phyloP scores from a whole-genome alignment of 2,329 filamentous ascomycete species.

The Alternaria panax region DNA sequence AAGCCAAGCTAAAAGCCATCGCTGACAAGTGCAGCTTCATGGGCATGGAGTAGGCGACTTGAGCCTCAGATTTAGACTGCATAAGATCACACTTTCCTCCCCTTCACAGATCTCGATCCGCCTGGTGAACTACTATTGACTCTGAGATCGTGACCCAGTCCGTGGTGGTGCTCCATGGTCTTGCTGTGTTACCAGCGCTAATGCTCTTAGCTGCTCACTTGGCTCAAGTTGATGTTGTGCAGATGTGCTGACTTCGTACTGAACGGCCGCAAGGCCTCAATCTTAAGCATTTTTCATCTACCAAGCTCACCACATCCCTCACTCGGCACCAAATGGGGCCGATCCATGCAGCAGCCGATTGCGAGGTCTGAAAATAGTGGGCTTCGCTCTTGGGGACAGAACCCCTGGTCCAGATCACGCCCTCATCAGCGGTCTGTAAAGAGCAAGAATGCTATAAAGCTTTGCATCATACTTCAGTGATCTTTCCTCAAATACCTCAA shows the following conservation, averaged over 20 bases:
- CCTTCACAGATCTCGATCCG: background rate
- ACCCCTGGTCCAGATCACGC: background rate
- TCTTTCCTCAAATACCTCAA: background rate
- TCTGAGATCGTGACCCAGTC: background rate
- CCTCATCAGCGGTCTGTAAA: background rate
- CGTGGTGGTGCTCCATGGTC: background rate
- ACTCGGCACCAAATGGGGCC: background rate
- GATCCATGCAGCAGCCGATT: background rate
- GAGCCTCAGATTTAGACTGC: background rate
- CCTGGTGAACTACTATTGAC: background rate
- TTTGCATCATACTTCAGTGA: background rate
- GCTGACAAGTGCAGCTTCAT: background rate
- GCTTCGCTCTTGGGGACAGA: background rate
- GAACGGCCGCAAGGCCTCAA: background rate
- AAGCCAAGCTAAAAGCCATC: background rate
- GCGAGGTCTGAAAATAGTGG: background rate
- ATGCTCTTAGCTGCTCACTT: background rate
- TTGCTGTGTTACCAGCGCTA: constrained; percentile 2
- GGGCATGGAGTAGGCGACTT: background rate
- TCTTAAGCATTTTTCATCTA: background rate
- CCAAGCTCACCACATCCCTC: background rate
- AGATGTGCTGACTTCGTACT: background rate
- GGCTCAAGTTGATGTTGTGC: background rate
- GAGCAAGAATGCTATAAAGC: background rate
- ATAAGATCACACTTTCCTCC: background rate